These are phyloP conservation scores for Planoprotostelium fungivorum DNA, from an alignment of 78 protist genomes.

Conservation along the genomic window DNA sequence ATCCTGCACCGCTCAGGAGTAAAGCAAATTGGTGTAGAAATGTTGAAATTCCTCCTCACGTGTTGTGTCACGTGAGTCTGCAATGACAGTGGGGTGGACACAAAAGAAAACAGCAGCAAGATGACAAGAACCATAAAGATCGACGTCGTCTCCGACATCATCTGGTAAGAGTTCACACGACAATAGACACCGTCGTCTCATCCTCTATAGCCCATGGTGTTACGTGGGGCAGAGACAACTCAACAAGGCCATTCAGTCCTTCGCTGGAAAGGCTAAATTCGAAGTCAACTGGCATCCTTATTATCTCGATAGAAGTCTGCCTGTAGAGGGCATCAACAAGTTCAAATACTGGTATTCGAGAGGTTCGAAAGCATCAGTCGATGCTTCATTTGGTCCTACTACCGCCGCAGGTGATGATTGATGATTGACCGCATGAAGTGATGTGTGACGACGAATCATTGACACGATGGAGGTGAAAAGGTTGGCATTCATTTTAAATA, in stretches of 20 bases:
- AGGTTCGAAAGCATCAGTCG: background rate
- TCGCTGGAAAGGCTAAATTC: background rate
- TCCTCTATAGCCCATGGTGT: background rate
- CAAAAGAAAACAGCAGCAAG: background rate
- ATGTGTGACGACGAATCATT: background rate
- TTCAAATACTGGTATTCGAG: background rate
- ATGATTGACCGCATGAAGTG: background rate
- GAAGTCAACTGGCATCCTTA: background rate
- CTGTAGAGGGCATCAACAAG: background rate
- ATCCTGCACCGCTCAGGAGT: too few relatives aligned
- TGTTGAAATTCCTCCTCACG: too few relatives aligned
- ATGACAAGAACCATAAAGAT: conserved; percentile 1
- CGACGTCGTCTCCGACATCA: background rate
- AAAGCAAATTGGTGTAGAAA: too few relatives aligned
- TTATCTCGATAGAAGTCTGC: background rate
- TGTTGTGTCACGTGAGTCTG: too few relatives aligned
- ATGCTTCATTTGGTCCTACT: background rate
- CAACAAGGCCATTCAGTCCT: background rate
- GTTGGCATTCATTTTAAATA: background rate
- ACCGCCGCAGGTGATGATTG: background rate
- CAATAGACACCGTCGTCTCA: background rate
- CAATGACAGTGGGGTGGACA: too few relatives aligned
- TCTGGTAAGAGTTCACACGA: background rate
- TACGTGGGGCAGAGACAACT: background rate
- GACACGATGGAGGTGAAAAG: background rate